Conservation (phyloP, 257 asterid species). For the Petunia secreta region DNA sequence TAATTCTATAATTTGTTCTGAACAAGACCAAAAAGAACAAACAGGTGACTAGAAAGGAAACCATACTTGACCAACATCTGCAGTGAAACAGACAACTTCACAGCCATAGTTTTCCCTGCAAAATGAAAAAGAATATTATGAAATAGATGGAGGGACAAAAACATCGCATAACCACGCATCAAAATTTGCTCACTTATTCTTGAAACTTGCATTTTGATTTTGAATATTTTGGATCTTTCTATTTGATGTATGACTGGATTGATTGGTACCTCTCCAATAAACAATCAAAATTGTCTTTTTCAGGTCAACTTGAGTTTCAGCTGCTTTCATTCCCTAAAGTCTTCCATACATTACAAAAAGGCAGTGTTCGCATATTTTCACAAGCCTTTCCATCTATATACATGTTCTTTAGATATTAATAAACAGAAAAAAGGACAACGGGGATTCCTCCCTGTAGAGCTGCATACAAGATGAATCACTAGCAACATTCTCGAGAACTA, state of each 20-base stretch:
- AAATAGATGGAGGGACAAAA: neutral
- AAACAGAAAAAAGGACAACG: neutral
- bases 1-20: neutral
- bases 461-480: neutral
- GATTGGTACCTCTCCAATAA: neutral
- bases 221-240: neutral
- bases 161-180: neutral
- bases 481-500: neutral
- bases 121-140: neutral
- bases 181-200: neutral
- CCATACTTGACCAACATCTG: slow-evolving; percentile 97
- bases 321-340: neutral
- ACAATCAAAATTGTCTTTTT: neutral
- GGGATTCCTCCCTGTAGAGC: neutral
- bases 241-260: neutral
- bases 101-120: slow-evolving; percentile 94
- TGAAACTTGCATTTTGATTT: neutral
- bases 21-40: neutral
- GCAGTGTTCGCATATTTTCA: neutral
- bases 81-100: slow-evolving; percentile 95
- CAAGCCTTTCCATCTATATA: neutral
- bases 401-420: neutral
- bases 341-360: neutral
- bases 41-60: slow-evolving; percentile 1
- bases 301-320: neutral